Conservation (phyloP, 139 green algal genomes). For the Chlorella sp. region DNA sequence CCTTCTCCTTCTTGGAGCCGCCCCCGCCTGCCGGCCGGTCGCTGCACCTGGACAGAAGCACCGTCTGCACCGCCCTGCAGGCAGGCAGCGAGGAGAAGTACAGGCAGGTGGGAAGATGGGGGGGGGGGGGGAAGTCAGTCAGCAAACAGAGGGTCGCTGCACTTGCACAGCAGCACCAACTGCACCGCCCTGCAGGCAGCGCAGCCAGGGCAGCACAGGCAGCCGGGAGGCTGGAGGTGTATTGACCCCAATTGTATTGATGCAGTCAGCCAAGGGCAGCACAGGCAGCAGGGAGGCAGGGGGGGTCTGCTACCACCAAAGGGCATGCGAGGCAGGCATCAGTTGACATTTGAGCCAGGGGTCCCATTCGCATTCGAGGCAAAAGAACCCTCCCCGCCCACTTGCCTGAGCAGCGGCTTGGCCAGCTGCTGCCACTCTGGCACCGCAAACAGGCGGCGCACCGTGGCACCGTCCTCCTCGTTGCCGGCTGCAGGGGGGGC, state of each 20-base stretch:
- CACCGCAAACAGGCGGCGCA: background rate
- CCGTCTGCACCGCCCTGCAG: slow-evolving; percentile 18
- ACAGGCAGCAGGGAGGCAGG: background rate
- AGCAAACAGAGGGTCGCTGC: too few species aligned
- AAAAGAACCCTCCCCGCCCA: background rate
- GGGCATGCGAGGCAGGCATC: too few species aligned
- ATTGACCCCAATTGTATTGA: too few species aligned
- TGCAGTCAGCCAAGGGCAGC: too few species aligned
- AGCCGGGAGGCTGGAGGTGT: background rate
- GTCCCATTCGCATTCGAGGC: background rate
- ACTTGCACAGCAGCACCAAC: slow-evolving; percentile 15
- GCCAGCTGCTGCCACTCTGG: slow-evolving; percentile 22
- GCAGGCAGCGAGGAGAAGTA: background rate
- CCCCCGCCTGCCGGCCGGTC: background rate
- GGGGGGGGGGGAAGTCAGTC: too few species aligned
- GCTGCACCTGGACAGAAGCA: slow-evolving; percentile 13
- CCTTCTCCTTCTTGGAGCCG: slow-evolving; percentile 42
- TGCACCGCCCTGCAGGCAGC: slow-evolving; percentile 11
- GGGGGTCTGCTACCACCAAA: too few species aligned
- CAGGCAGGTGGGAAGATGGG: background rate
- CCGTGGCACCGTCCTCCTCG: background rate
- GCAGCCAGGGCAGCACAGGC: background rate
- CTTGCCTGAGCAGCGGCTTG: slow-evolving; percentile 32
- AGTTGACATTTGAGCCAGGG: too few species aligned
- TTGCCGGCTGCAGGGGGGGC: slow-evolving; percentile 11